Conservation (phyloP, 495 filamentous ascomycete species). For the Neurospora sp. region DNA sequence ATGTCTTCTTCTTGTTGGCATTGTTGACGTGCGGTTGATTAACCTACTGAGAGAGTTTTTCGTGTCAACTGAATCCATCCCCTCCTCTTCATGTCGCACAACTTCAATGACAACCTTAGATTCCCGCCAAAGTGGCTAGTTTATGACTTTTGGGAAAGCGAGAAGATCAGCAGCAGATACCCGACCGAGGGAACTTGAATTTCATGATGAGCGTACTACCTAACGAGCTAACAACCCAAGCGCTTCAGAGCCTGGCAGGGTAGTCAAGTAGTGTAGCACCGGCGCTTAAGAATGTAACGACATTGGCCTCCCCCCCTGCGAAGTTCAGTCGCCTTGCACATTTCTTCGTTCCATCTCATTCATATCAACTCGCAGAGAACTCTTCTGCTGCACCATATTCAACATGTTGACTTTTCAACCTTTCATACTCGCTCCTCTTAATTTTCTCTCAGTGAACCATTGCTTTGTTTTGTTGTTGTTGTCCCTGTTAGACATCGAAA, state of each 20-base stretch:
- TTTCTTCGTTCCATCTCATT: neutral
- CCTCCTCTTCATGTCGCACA: no score
- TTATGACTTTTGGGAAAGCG: no score
- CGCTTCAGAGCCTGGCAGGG: no score
- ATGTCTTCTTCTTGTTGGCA: neutral
- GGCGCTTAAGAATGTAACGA: neutral
- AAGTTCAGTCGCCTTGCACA: neutral
- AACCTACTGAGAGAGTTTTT: neutral
- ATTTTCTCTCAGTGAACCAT: no score
- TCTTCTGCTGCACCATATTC: neutral
- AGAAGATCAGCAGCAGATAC: neutral
- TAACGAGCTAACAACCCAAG: no score
- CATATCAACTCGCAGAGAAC: no score
- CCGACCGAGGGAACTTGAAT: neutral
- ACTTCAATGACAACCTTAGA: no score
- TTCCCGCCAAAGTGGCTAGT: no score
- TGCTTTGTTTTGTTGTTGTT: no score
- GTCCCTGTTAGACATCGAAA: no score
- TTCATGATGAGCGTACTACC: neutral
- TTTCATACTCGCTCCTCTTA: no score
- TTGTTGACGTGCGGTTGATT: neutral
- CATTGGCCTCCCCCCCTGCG: neutral
- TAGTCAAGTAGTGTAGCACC: neutral
- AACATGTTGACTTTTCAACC: neutral
- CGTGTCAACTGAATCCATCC: no score